A percentile compares a stretch with the other conserved stretches of the same genome.
phyloP scores from a whole-genome alignment of 2,329 filamentous ascomycete genomes.

The Hypomyces rosellus region DNA sequence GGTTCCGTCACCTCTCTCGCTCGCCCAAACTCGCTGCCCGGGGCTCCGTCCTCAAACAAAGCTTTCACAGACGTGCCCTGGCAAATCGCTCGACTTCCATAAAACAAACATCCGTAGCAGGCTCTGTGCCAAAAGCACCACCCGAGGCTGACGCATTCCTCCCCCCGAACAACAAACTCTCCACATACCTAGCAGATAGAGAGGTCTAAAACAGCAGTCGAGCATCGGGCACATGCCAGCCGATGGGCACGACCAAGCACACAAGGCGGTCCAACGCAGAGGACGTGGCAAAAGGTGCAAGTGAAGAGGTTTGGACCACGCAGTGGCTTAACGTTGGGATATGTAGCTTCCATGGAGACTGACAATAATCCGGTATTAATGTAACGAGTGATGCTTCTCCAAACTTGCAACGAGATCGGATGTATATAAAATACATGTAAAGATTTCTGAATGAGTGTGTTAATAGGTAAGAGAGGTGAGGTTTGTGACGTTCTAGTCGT shows the following conservation, averaged over 20 bases:
- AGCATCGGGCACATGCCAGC: conserved; percentile 44
- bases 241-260: conserved; percentile 41
- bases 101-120: conserved; percentile 52
- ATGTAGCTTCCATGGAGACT: no score
- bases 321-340: not conserved
- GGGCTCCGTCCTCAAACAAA: conserved; percentile 22
- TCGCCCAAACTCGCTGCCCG: conserved; percentile 7
- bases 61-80: conserved; percentile 29
- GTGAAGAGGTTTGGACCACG: conserved; percentile 32
- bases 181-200: conserved; percentile 54
- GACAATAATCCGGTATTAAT: no score
- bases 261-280: conserved; percentile 28
- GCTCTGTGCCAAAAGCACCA: conserved; percentile 55
- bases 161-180: conserved; percentile 45
- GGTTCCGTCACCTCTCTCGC: conserved; percentile 39
- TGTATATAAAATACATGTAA: no score
- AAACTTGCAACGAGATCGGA: no score
- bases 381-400: no score
- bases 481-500: no score
- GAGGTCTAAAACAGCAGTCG: conserved; percentile 42
- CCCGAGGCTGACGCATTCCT: conserved; percentile 52
- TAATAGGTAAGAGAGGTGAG: no score
- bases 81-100: conserved; percentile 35
- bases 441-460: no score
- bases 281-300: conserved; percentile 51